Evolutionary conservation across 1,284 basidiomycete genomes (phyloP).

Genomic region (Polyporus tsugae): DNA sequence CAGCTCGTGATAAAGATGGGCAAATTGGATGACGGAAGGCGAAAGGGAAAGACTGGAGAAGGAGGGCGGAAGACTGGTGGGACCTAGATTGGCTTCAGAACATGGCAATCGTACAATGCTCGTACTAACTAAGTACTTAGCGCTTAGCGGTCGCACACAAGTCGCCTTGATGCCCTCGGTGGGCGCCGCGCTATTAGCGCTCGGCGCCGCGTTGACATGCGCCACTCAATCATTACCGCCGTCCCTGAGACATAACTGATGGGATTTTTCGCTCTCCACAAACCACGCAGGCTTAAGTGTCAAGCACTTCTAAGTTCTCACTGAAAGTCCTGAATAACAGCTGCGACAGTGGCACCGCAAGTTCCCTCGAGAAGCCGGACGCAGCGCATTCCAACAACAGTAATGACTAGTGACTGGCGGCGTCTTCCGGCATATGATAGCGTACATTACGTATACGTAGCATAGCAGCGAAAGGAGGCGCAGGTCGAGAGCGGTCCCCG

Average conservation of each 20-base stretch:
- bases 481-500: not conserved
- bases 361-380: too few relatives aligned
- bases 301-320: too few relatives aligned
- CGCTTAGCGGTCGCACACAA: constrained; percentile 8
- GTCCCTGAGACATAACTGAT: not conserved
- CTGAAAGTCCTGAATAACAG: too few relatives aligned
- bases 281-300: too few relatives aligned
- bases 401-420: too few relatives aligned
- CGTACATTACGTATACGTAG: too few relatives aligned
- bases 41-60: not conserved
- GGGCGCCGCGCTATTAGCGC: constrained; percentile 15
- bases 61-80: constrained; percentile 9
- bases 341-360: too few relatives aligned
- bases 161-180: constrained; percentile 2
- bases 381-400: too few relatives aligned
- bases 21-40: constrained; percentile 12
- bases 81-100: constrained; percentile 18
- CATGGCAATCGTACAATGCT: constrained; percentile 27
- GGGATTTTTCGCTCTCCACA: too few relatives aligned
- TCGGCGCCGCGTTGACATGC: not conserved
- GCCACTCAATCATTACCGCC: too few relatives aligned
- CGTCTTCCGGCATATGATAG: too few relatives aligned
- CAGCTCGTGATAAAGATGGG: constrained; percentile 22
- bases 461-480: too few relatives aligned
- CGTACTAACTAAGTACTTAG: not conserved